These are phyloP conservation scores for Mycena metata DNA, from an alignment of 768 basidiomycete genomes.

Conservation along the genomic window DNA sequence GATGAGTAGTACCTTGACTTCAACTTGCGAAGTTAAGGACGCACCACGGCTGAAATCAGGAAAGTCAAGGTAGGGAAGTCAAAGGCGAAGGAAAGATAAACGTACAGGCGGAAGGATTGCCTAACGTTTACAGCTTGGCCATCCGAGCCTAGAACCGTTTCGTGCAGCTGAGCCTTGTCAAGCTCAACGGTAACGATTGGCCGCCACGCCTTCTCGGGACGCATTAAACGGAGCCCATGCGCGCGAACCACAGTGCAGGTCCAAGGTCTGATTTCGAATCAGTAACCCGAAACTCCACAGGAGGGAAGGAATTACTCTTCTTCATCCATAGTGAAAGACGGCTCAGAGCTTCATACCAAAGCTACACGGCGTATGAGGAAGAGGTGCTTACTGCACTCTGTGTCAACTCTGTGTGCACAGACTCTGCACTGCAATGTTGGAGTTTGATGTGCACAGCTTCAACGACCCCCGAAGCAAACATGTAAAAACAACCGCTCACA, in stretches of 20 bases:
- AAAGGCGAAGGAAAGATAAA: slow-evolving; percentile 12
- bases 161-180: slow-evolving; percentile 65
- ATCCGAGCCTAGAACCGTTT: slow-evolving; percentile 72
- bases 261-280: slow-evolving; percentile 30
- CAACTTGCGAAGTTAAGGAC: slow-evolving; percentile 55
- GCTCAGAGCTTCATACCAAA: slow-evolving; percentile 20
- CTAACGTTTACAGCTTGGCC: slow-evolving; percentile 80
- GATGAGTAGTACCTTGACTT: slow-evolving; percentile 62
- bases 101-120: slow-evolving; percentile 66
- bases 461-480: neutral
- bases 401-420: too few relatives aligned
- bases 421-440: too few relatives aligned
- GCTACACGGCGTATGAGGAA: too few relatives aligned
- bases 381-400: too few relatives aligned
- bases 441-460: slow-evolving; percentile 1
- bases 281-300: neutral
- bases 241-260: slow-evolving; percentile 54
- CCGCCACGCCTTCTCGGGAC: slow-evolving; percentile 75
- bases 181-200: slow-evolving; percentile 73
- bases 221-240: slow-evolving; percentile 62
- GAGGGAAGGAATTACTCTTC: slow-evolving; percentile 13
- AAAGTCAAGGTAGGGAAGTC: slow-evolving; percentile 2
- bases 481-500: neutral
- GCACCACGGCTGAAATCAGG: slow-evolving; percentile 58
- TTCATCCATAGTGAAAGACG: slow-evolving; percentile 18